Percentiles rank a stretch among this genome's conserved stretches.
phyloP scores from a whole-genome alignment of 23 red algal genomes.

The Gracilaria gracilis region DNA sequence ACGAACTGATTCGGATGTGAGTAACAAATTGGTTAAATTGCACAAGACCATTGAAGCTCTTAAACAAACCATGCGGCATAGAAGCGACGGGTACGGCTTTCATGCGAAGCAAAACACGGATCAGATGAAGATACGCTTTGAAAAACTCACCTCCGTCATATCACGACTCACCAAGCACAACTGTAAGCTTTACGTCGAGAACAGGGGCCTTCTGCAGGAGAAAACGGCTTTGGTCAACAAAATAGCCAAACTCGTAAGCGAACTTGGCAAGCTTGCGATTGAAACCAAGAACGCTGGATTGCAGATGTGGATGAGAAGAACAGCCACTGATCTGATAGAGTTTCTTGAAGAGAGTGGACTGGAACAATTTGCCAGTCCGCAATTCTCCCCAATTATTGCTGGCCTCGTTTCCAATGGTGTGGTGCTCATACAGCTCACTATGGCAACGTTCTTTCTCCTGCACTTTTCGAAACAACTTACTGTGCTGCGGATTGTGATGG shows the following conservation, averaged over 20 bases:
- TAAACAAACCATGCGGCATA: conserved; percentile 46
- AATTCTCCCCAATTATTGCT: conserved; percentile 65
- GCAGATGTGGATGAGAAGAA: conserved; percentile 51
- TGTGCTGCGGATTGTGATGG: conserved; percentile 50
- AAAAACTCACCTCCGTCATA: conserved; percentile 50
- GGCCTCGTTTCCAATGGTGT: conserved; percentile 67
- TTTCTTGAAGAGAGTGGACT: conserved; percentile 70
- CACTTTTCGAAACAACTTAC: conserved; percentile 61
- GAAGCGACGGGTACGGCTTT: conserved; percentile 48
- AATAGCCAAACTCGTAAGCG: conserved; percentile 51
- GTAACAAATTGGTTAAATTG: conserved; percentile 39
- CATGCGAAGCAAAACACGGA: conserved; percentile 34
- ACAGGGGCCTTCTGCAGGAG: conserved; percentile 35
- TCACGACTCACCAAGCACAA: conserved; percentile 51
- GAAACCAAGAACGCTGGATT: conserved; percentile 39
- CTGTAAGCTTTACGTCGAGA: conserved; percentile 50
- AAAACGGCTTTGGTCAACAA: conserved; percentile 55
- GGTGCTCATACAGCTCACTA: conserved; percentile 36
- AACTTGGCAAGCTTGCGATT: conserved; percentile 33
- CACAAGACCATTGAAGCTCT: conserved; percentile 60
- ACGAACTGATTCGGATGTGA: conserved; percentile 55
- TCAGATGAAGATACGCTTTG: conserved; percentile 57
- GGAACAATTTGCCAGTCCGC: conserved; percentile 65
- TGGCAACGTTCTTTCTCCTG: conserved; percentile 53
- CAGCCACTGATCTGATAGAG: conserved; percentile 47